Percentiles rank a stretch among this genome's conserved stretches.
phyloP scores from a whole-genome alignment of 2,329 filamentous ascomycete genomes.

The Cladosporium sp. region DNA sequence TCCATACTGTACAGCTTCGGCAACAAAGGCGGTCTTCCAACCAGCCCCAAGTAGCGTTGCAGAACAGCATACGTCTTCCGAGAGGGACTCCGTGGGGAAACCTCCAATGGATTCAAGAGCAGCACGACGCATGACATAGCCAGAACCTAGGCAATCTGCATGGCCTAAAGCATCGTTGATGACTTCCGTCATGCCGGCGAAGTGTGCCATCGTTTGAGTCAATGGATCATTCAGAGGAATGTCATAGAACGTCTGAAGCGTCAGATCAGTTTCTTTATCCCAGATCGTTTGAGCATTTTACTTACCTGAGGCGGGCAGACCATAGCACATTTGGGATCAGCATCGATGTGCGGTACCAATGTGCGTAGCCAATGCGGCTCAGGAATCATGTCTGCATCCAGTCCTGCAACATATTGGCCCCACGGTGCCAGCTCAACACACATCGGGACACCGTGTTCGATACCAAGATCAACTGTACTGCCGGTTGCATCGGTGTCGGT shows the following conservation, averaged over 20 bases:
- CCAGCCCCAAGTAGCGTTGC: conserved; percentile 53
- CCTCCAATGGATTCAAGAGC: conserved; percentile 57
- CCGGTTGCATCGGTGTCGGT: conserved; percentile 30
- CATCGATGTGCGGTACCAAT: conserved; percentile 49
- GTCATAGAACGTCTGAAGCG: conserved; percentile 60
- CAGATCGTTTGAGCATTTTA: conserved; percentile 23
- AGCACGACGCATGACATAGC: conserved; percentile 53
- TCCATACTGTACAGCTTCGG: conserved; percentile 56
- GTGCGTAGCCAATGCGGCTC: conserved; percentile 55
- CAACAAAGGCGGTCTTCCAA: conserved; percentile 56
- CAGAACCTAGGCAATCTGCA: conserved; percentile 61
- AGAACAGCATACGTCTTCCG: conserved; percentile 56
- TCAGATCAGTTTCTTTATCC: conserved; percentile 48
- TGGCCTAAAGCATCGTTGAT: conserved; percentile 44
- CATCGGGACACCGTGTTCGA: background rate
- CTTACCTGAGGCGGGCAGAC: conserved; percentile 8
- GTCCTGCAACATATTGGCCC: conserved; percentile 49
- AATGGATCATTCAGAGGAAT: conserved; percentile 54
- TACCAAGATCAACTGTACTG: conserved; percentile 49
- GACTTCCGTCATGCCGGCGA: conserved; percentile 49
- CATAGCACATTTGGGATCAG: conserved; percentile 3
- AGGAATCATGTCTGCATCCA: conserved; percentile 65
- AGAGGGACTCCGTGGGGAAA: conserved; percentile 54
- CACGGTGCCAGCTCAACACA: conserved; percentile 4
- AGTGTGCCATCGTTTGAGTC: conserved; percentile 52